phyloP scores from a whole-genome alignment of 2,329 filamentous ascomycete genomes.

The Claviceps sorghi region DNA sequence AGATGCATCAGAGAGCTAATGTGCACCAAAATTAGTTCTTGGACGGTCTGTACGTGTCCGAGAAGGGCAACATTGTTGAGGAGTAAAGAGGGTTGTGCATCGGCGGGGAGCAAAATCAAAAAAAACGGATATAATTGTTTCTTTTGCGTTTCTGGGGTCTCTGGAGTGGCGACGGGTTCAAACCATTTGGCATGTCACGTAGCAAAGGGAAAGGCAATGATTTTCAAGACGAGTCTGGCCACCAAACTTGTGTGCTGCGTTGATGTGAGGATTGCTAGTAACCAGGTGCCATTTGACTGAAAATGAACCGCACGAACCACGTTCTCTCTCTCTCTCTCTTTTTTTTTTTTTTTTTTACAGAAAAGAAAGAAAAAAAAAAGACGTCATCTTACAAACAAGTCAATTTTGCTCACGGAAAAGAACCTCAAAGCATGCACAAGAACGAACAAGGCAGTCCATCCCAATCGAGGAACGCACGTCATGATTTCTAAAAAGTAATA shows the following conservation, averaged over 20 bases:
- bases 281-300: too few relatives aligned
- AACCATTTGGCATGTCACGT: slow-evolving; percentile 35
- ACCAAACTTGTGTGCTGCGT: neutral
- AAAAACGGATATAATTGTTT: slow-evolving; percentile 29
- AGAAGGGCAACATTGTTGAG: slow-evolving; percentile 88
- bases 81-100: slow-evolving; percentile 27
- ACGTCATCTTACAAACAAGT: too few relatives aligned
- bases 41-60: slow-evolving; percentile 99
- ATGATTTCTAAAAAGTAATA: too few relatives aligned
- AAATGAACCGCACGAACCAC: too few relatives aligned
- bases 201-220: slow-evolving; percentile 29
- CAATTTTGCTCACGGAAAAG: too few relatives aligned
- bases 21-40: slow-evolving; percentile 56
- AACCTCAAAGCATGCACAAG: too few relatives aligned
- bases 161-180: slow-evolving; percentile 47
- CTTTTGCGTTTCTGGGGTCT: slow-evolving; percentile 47
- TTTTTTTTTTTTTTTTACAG: neutral
- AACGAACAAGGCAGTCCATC: too few relatives aligned
- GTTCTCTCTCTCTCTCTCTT: neutral
- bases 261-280: too few relatives aligned
- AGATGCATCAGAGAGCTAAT: slow-evolving; percentile 9
- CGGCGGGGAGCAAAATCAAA: slow-evolving; percentile 19
- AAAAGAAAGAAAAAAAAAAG: too few relatives aligned
- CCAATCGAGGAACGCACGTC: too few relatives aligned
- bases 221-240: neutral